Base-by-base conservation (phyloP, 768 basidiomycete species). In the Holtermannia corniformis region DNA sequence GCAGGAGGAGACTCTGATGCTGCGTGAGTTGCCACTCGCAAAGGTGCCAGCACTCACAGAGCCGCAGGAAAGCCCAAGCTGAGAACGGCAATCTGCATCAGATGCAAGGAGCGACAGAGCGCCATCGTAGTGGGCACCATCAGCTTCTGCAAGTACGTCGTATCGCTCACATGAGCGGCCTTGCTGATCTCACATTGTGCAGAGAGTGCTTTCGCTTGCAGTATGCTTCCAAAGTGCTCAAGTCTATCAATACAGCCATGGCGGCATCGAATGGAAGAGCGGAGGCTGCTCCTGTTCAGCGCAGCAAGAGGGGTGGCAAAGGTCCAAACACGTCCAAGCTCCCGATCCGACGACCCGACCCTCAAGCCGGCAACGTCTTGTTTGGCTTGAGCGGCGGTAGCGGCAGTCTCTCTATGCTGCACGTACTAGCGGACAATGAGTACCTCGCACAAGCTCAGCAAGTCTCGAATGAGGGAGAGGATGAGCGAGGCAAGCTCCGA, bases 351-450 rank as follows among this genome's bases (percentile, higher is more conserved):
- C 52, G 68, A 32, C 67, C 70, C 2, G 49, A 55, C 1, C 41
- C 24, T 16, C 68, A 64, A 44, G n/a, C 47, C 12, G 68, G 63
- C 1, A 49, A 62, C 28, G 61, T 60, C 20, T 25, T 70, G 0
- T 47, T 72, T 10, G 64, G 55, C 2, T 23, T 72, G 5, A 63
- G 61, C 1, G 65, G 65, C 11, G 70, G 70, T 5, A 62, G 65
- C 32, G 67, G 68, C 10, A 65, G 66, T 32, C 61, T 63, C 43
- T 50, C 62, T 16, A 55, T 72, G 57, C 40, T 70, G 27, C 65
- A 70, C 41, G 46, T 63, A 10, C 27, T 72, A 26, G 20, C 56
- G 1, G 37, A 32, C 1, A 48, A 54, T 11, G 55, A 52, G 21
- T 68, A 58, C 26, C 52, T 70, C 41, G 68, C 61, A 4, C 51